Conservation (phyloP, 495 filamentous ascomycete genomes). For the Bathelium albidoporum region DNA sequence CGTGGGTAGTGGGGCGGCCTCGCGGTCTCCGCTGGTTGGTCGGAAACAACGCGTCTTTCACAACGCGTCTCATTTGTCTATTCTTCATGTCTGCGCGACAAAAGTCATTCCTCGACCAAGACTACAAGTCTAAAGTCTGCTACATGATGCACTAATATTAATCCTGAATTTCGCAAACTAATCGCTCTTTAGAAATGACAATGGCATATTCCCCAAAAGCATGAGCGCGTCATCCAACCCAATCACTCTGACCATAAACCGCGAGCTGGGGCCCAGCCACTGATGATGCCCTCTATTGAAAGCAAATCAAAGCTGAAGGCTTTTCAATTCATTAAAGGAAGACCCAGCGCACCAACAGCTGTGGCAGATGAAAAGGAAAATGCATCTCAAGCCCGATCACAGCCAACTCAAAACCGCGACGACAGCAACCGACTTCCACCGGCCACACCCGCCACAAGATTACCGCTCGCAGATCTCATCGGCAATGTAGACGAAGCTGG, state of each 20-base stretch:
- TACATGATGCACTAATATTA: not conserved
- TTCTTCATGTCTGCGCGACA: conserved; percentile 33
- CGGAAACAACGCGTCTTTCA: conserved; percentile 5
- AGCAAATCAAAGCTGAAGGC: conserved; percentile 49
- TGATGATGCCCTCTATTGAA: conserved; percentile 40
- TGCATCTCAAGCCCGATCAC: too few relatives aligned
- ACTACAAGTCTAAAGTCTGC: conserved; percentile 11
- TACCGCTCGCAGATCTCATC: conserved; percentile 73
- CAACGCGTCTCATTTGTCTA: not conserved
- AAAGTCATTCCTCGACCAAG: conserved; percentile 39
- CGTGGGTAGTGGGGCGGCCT: not conserved
- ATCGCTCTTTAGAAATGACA: conserved; percentile 12
- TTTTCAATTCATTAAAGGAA: conserved; percentile 41
- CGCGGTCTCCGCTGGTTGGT: too few relatives aligned
- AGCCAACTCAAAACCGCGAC: conserved; percentile 29
- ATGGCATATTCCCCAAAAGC: conserved; percentile 12
- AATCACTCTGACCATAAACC: conserved; percentile 13
- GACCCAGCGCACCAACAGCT: conserved; percentile 18
- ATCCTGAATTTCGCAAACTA: too few relatives aligned
- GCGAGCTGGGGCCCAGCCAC: conserved; percentile 5
- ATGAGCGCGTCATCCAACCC: conserved; percentile 14
- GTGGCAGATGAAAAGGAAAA: conserved; percentile 8
- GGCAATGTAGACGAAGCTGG: conserved; percentile 53
- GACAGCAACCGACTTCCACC: conserved; percentile 18
- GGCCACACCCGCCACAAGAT: conserved; percentile 57